These are phyloP conservation scores for Fusarium sp. DNA, from an alignment of 2,329 filamentous ascomycete genomes.

Conservation along the genomic window DNA sequence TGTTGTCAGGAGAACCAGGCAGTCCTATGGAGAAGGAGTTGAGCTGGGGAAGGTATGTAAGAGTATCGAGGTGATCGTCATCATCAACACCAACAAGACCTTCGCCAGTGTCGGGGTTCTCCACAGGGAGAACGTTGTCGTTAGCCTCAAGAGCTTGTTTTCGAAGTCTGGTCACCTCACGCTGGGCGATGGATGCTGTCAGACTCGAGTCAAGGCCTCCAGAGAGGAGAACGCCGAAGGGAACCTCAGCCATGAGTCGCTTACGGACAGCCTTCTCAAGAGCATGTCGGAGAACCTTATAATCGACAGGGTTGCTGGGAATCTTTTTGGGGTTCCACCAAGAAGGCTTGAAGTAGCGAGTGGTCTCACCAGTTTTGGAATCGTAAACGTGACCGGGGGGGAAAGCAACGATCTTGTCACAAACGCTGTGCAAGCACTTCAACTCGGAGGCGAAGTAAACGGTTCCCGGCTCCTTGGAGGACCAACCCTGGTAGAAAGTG, in stretches of 20 bases:
- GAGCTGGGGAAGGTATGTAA: slow-evolving; percentile 92
- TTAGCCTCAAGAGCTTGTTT: slow-evolving; percentile 68
- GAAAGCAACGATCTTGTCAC: slow-evolving; percentile 94
- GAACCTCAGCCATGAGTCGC: slow-evolving; percentile 98
- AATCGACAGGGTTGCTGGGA: slow-evolving; percentile 83
- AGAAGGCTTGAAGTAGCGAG: slow-evolving; percentile 88
- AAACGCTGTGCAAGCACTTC: slow-evolving; percentile 92
- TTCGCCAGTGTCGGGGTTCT: slow-evolving; percentile 71
- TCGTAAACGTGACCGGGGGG: slow-evolving; percentile 97
- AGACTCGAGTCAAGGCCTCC: slow-evolving; percentile 96
- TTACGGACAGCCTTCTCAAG: slow-evolving; percentile 95
- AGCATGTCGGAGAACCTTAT: slow-evolving; percentile 82
- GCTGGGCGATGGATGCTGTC: slow-evolving; percentile 93
- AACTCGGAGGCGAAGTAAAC: slow-evolving; percentile 98
- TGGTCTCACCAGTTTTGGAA: slow-evolving; percentile 87
- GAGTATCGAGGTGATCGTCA: slow-evolving; percentile 86
- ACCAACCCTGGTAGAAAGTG: slow-evolving; percentile 96
- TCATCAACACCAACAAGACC: slow-evolving; percentile 95
- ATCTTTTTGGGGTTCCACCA: slow-evolving; percentile 91
- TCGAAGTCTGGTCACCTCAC: slow-evolving; percentile 85
- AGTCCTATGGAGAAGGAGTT: slow-evolving; percentile 99
- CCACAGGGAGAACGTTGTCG: slow-evolving; percentile 60
- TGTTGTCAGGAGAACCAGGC: slow-evolving; percentile 90
- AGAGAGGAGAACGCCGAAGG: slow-evolving; percentile 94
- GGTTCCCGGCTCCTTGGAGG: slow-evolving; percentile 82